Percentiles rank a stretch among this genome's conserved stretches.
phyloP scores from a whole-genome alignment of 768 basidiomycete species.

The Mycena amicta region DNA sequence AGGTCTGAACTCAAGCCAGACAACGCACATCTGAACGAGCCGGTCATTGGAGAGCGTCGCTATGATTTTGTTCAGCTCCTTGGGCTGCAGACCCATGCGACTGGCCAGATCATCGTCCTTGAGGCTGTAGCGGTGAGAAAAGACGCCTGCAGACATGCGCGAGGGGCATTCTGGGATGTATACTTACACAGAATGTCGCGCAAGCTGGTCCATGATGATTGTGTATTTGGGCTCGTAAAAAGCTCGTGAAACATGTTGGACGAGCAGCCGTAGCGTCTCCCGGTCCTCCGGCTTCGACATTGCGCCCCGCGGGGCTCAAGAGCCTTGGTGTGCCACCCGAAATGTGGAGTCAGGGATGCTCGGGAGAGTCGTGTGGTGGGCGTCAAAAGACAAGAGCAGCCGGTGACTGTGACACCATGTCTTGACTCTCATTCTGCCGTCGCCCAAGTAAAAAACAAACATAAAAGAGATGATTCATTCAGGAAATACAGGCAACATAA shows the following conservation, averaged over 20 bases:
- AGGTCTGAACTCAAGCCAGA: neutral
- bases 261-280: conserved; percentile 81
- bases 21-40: conserved; percentile 73
- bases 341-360: neutral
- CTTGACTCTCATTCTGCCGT: neutral
- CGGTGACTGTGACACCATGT: neutral
- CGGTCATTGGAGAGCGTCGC: conserved; percentile 78
- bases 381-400: neutral
- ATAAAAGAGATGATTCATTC: neutral
- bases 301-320: conserved; percentile 18
- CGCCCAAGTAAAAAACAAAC: neutral
- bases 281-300: conserved; percentile 80
- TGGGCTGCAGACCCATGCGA: conserved; percentile 84
- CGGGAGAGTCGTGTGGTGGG: neutral
- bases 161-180: no score
- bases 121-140: conserved; percentile 49
- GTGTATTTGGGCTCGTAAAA: conserved; percentile 95
- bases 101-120: conserved; percentile 95
- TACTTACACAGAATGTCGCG: conserved; percentile 94
- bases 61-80: conserved; percentile 89
- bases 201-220: conserved; percentile 92
- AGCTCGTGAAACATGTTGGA: conserved; percentile 89
- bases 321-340: conserved; percentile 9
- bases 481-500: neutral
- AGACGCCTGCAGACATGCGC: conserved; percentile 22